Conservation (phyloP, 768 basidiomycete species). For the Cystobasidium onofrii region DNA sequence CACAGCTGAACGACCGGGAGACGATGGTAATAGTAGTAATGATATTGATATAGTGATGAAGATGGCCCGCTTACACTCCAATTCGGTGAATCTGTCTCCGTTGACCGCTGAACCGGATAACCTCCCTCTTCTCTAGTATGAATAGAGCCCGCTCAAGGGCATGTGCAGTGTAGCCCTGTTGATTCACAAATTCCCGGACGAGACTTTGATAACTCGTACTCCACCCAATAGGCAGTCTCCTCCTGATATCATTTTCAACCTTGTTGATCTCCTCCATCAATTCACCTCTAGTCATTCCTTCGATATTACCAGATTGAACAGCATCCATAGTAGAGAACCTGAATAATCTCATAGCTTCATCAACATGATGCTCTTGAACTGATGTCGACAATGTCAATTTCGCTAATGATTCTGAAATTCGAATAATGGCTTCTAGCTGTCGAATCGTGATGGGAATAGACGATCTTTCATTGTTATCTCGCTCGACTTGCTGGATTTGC, state of each 20-base stretch:
- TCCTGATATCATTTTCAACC: slow-evolving; percentile 51
- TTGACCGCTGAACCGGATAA: slow-evolving; percentile 61
- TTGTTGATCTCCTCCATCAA: slow-evolving; percentile 84
- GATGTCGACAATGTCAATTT: slow-evolving; percentile 81
- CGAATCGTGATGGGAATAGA: slow-evolving; percentile 96
- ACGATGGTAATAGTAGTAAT: too few species aligned
- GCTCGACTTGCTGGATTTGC: slow-evolving; percentile 89
- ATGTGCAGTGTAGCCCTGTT: slow-evolving; percentile 56
- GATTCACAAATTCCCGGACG: slow-evolving; percentile 82
- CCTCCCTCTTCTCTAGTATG: slow-evolving; percentile 87
- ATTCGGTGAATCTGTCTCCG: slow-evolving; percentile 37
- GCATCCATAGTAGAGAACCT: slow-evolving; percentile 99
- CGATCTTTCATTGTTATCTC: slow-evolving; percentile 92
- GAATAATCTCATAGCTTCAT: slow-evolving; percentile 95
- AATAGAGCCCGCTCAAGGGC: slow-evolving; percentile 75
- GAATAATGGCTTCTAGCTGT: slow-evolving; percentile 97
- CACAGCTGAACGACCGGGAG: not conserved
- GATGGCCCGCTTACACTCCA: slow-evolving; percentile 27
- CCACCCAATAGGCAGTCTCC: slow-evolving; percentile 54
- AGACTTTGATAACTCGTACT: slow-evolving; percentile 91
- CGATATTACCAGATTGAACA: slow-evolving; percentile 76
- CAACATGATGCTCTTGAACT: slow-evolving; percentile 86
- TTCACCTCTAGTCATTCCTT: slow-evolving; percentile 82
- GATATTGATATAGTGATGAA: not conserved
- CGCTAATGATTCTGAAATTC: slow-evolving; percentile 92